A percentile compares a stretch with the other conserved stretches of the same genome.
Conservation (phyloP, 345 rosid species). For the Microcos paniculata region DNA sequence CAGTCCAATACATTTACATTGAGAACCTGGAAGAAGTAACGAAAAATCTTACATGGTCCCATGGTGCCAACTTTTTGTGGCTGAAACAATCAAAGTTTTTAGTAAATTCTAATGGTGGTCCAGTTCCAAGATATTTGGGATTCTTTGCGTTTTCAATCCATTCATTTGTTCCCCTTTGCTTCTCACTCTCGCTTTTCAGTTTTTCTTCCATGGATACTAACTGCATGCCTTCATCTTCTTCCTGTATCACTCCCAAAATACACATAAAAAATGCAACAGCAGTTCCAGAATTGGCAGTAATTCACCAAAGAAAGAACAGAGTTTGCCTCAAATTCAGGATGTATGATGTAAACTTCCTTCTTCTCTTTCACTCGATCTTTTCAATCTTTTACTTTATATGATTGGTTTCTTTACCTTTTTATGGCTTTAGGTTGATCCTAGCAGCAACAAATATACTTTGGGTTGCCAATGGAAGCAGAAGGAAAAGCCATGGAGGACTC, state of each 20-base stretch:
- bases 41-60: too few species aligned
- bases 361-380: neutral
- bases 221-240: constrained; percentile 4
- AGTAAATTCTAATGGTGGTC: neutral
- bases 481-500: constrained; percentile 4
- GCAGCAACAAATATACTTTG: constrained; percentile 12
- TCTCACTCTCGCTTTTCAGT: neutral
- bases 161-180: neutral
- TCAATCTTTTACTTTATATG: neutral
- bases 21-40: neutral
- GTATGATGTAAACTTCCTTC: constrained; percentile 19
- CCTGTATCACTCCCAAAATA: neutral
- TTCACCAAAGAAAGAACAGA: neutral
- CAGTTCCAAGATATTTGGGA: constrained; percentile 1
- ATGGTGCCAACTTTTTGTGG: neutral
- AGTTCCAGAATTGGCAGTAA: constrained; percentile 2
- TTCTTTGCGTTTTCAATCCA: neutral
- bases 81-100: neutral
- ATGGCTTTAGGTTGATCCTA: neutral
- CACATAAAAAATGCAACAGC: neutral
- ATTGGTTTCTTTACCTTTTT: neutral
- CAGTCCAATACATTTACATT: neutral
- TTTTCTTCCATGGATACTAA: neutral
- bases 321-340: constrained; percentile 20
- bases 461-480: constrained; percentile 30